Conservation (phyloP, 805 yeast species). For the Metschnikowia lunata region DNA sequence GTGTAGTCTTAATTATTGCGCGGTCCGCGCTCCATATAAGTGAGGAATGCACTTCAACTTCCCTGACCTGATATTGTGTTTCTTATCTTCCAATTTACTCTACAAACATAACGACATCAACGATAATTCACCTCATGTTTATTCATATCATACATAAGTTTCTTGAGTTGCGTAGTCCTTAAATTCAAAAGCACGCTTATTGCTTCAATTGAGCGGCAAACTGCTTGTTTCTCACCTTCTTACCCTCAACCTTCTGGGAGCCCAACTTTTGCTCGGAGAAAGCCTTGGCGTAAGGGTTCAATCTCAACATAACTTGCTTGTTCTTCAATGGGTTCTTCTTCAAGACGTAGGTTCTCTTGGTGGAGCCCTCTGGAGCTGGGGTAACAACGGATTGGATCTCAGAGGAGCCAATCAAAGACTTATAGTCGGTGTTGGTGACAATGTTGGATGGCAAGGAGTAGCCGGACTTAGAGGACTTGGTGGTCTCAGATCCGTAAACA, state of each 20-base stretch:
- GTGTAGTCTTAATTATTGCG: no score
- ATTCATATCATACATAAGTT: constrained; percentile 8
- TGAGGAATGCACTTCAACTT: no score
- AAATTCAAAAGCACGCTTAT: constrained; percentile 18
- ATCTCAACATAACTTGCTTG: constrained; percentile 96
- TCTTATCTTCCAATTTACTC: no score
- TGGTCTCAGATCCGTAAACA: constrained; percentile 92
- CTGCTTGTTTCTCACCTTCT: constrained; percentile 63
- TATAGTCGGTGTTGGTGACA: constrained; percentile 90
- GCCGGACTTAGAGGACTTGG: constrained; percentile 78
- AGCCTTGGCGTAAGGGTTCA: constrained; percentile 99
- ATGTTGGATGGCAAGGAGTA: constrained; percentile 93
- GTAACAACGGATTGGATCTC: constrained; percentile 97
- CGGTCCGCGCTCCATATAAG: no score
- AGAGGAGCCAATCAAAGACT: constrained; percentile 97
- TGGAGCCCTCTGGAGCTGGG: constrained; percentile 92
- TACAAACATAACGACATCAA: neutral
- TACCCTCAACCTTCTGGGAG: constrained; percentile 67
- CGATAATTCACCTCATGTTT: constrained; percentile 3
- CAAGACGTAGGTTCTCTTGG: constrained; percentile 97
- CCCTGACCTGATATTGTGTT: no score
- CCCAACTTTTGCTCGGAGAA: constrained; percentile 89
- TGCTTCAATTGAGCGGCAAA: constrained; percentile 63
- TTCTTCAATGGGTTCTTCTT: constrained; percentile 90
- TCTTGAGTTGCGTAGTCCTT: neutral